Percentiles rank a stretch among this genome's conserved stretches.
phyloP scores from a whole-genome alignment of 257 asterid species.

The Gentiana macrophylla region DNA sequence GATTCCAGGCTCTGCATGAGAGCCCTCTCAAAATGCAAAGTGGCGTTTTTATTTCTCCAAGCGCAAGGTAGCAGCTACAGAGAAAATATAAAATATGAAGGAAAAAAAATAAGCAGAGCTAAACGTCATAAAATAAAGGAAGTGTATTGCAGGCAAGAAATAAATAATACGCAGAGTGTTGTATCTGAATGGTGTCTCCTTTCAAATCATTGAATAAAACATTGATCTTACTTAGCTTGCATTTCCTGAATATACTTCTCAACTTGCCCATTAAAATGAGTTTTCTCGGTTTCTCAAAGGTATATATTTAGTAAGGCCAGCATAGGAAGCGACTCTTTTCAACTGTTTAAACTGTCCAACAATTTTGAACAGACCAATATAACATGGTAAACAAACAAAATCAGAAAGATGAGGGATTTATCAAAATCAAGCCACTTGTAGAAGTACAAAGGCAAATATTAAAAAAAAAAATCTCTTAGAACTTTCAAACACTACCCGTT shows the following conservation, averaged over 20 bases:
- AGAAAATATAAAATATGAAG: not conserved
- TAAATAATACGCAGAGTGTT: not conserved
- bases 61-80: slow-evolving; percentile 84
- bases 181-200: not conserved
- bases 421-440: not conserved
- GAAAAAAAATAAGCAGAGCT: not conserved
- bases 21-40: slow-evolving; percentile 60
- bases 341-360: too few species aligned
- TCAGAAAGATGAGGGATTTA: not conserved
- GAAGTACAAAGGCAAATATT: not conserved
- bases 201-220: not conserved
- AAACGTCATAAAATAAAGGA: too few species aligned
- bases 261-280: too few species aligned
- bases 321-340: too few species aligned
- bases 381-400: not conserved
- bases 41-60: slow-evolving; percentile 83
- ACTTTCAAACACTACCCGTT: too few species aligned
- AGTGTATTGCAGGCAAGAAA: too few species aligned
- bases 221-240: not conserved
- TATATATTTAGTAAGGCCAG: too few species aligned
- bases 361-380: not conserved
- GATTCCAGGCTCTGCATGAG: slow-evolving; percentile 67
- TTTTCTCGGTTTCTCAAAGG: too few species aligned
- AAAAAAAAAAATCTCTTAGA: too few species aligned
- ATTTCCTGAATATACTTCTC: too few species aligned